Percentiles rank a stretch among this genome's conserved stretches.
Conservation (phyloP, 306 rosid species). For the Mucuna pruriens region DNA sequence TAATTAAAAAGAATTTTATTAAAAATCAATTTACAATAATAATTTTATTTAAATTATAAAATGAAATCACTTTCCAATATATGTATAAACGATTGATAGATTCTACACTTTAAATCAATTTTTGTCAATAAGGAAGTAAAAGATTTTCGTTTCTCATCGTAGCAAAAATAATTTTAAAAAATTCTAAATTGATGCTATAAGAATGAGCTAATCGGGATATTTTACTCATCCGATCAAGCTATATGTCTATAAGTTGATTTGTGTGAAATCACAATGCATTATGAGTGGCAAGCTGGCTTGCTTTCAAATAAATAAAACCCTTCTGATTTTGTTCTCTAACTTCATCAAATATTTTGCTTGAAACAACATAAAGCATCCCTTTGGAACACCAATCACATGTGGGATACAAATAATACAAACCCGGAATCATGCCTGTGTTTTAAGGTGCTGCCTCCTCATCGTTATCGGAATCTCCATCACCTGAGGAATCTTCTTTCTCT, state of each 20-base stretch:
- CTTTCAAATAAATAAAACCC: background rate
- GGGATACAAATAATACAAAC: slow-evolving; percentile 23
- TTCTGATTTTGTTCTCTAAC: slow-evolving; percentile 16
- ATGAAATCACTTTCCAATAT: background rate
- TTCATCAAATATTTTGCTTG: slow-evolving; percentile 8
- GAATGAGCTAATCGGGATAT: background rate
- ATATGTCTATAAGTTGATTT: background rate
- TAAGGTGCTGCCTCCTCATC: slow-evolving; percentile 53
- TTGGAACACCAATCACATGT: background rate
- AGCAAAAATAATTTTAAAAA: background rate
- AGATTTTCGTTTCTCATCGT: background rate
- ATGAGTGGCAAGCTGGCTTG: background rate
- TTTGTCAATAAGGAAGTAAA: background rate
- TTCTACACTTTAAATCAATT: background rate
- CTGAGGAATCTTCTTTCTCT: slow-evolving; percentile 65
- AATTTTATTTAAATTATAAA: background rate
- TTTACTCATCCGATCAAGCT: background rate
- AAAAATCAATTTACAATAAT: background rate
- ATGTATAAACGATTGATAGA: background rate
- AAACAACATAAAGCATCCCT: slow-evolving; percentile 14
- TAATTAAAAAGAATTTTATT: background rate
- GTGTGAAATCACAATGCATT: background rate
- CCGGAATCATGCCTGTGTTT: slow-evolving; percentile 10
- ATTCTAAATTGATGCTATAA: background rate
- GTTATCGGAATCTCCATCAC: slow-evolving; percentile 61